Conservation (phyloP, 306 rosid genomes). For the Rosa rugosa region DNA sequence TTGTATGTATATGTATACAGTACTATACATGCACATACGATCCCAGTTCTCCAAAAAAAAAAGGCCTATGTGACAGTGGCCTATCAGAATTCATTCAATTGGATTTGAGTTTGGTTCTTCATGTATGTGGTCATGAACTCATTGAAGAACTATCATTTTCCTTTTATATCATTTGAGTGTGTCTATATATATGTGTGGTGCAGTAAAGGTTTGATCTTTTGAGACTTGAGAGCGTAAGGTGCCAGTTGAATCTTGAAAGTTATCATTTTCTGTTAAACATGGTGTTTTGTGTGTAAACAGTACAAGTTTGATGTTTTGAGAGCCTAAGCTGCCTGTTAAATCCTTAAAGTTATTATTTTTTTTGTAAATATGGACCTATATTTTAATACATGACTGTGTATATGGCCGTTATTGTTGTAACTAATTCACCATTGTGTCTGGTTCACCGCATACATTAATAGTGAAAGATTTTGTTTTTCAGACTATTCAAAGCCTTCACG, state of each 20-base stretch:
- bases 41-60: background rate
- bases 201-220: background rate
- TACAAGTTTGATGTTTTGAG: background rate
- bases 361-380: background rate
- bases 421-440: background rate
- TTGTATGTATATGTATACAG: background rate
- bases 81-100: background rate
- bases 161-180: background rate
- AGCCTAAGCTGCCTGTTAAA: background rate
- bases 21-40: background rate
- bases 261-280: background rate
- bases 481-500: conserved; percentile 69
- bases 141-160: background rate
- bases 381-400: background rate
- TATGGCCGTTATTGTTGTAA: background rate
- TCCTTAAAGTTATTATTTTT: background rate
- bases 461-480: conserved; percentile 24
- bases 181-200: background rate
- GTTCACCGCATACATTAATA: background rate
- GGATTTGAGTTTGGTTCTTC: conserved; percentile 1
- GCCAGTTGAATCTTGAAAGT: background rate
- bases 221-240: background rate
- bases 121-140: background rate
- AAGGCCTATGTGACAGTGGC: background rate
- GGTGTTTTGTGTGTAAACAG: background rate